Evolutionary conservation across 2,329 filamentous ascomycete species (phyloP).

Genomic region (Fusarium continuum): DNA sequence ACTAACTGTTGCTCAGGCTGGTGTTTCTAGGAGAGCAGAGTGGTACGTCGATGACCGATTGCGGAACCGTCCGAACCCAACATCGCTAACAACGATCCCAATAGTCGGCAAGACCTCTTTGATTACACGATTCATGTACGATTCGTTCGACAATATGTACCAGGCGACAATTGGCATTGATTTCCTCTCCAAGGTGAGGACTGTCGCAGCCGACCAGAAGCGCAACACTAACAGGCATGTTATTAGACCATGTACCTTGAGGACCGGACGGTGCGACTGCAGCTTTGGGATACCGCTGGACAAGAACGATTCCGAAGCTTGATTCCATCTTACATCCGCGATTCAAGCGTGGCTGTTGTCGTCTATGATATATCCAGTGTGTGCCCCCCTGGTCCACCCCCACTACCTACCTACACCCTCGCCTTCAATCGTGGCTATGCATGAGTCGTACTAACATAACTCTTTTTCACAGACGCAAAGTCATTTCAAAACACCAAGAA

Average conservation of each 20-base stretch:
- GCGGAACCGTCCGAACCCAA: constrained; percentile 24
- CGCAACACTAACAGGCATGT: constrained; percentile 29
- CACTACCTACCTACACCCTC: constrained; percentile 25
- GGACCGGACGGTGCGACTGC: constrained; percentile 95
- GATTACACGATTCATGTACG: constrained; percentile 99
- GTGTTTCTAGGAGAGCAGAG: constrained; percentile 99
- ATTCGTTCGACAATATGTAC: constrained; percentile 99
- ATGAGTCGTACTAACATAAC: constrained; percentile 33
- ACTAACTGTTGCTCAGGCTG: constrained; percentile 67
- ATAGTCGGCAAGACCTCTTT: constrained; percentile 97
- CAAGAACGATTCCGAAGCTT: constrained; percentile 97
- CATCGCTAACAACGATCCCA: constrained; percentile 40
- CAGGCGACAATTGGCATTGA: constrained; percentile 99
- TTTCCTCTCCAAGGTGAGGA: constrained; percentile 90
- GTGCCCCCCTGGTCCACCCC: constrained; percentile 32
- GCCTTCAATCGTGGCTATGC: constrained; percentile 15
- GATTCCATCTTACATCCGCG: constrained; percentile 98
- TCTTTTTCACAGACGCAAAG: constrained; percentile 72
- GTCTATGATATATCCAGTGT: constrained; percentile 97
- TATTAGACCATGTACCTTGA: constrained; percentile 95
- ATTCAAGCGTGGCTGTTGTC: constrained; percentile 96
- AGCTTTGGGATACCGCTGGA: constrained; percentile 98
- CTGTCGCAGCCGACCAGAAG: constrained; percentile 6
- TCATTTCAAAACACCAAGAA: constrained; percentile 99
- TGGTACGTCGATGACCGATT: constrained; percentile 68